Conservation (phyloP, 169 alveolate species). For the Plasmodium ovale region DNA sequence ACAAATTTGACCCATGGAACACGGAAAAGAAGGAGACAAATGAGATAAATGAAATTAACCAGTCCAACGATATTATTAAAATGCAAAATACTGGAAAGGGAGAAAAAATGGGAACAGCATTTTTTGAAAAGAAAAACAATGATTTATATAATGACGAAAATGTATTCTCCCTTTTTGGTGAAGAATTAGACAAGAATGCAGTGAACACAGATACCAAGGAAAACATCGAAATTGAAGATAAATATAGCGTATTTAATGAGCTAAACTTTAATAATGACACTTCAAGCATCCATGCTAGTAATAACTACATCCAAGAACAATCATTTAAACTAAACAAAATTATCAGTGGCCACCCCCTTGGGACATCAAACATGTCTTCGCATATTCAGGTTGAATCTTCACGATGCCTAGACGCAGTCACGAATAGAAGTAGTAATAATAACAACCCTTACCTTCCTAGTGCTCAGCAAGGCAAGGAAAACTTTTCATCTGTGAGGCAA, state of each 20-base stretch:
- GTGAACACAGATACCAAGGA: constrained; percentile 2
- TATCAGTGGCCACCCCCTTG: no score
- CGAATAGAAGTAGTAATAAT: no score
- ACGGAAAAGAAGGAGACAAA: constrained; percentile 25
- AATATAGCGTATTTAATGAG: constrained; percentile 68
- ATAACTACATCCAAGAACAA: no score
- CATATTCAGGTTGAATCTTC: no score
- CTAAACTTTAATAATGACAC: constrained; percentile 34
- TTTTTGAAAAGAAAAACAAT: neutral
- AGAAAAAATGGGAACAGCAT: neutral
- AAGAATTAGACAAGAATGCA: neutral
- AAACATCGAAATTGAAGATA: constrained; percentile 13
- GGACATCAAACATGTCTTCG: no score
- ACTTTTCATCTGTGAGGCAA: no score
- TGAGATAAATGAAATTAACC: neutral
- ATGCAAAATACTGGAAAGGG: neutral
- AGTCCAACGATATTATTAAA: no score
- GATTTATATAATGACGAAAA: constrained; percentile 19
- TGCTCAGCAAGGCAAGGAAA: no score
- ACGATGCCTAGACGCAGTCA: no score
- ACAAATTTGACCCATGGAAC: constrained; percentile 76
- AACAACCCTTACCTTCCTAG: no score
- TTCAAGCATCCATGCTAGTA: no score
- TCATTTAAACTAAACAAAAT: no score
- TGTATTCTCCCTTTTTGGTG: constrained; percentile 35